Percentiles rank a stretch among this genome's conserved stretches.
These are phyloP conservation scores for Mytilinidion resinicola DNA, from an alignment of 495 filamentous ascomycete genomes.

Conservation along the genomic window DNA sequence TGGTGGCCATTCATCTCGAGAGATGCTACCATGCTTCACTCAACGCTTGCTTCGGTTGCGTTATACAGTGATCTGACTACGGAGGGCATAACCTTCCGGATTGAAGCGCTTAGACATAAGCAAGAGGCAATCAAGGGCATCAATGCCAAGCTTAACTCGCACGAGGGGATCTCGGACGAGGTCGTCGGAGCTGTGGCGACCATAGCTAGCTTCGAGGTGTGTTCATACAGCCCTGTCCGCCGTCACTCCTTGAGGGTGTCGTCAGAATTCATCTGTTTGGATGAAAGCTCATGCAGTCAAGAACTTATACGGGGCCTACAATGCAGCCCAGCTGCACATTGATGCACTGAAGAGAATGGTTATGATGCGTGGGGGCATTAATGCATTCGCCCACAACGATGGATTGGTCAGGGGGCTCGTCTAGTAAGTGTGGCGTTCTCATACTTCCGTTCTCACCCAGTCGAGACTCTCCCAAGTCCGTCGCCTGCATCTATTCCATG, in stretches of 20 bases:
- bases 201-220: conserved; percentile 24
- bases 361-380: conserved; percentile 13
- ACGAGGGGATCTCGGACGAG: conserved; percentile 18
- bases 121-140: conserved; percentile 22
- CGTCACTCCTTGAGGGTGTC: background rate
- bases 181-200: conserved; percentile 16
- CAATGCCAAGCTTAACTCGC: conserved; percentile 14
- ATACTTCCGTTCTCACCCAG: too few relatives aligned
- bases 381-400: conserved; percentile 21
- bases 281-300: background rate
- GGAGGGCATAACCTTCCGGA: background rate
- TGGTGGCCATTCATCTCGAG: conserved; percentile 25
- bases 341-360: conserved; percentile 22
- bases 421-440: conserved; percentile 4
- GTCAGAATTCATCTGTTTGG: background rate
- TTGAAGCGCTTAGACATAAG: conserved; percentile 18
- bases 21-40: conserved; percentile 19
- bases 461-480: too few relatives aligned
- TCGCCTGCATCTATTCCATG: too few relatives aligned
- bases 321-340: conserved; percentile 23
- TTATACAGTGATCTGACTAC: conserved; percentile 12
- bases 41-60: conserved; percentile 20
- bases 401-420: conserved; percentile 16
- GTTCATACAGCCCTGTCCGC: background rate
- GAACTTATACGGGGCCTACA: conserved; percentile 21